Base-by-base conservation (phyloP, 768 basidiomycete species). In the Pleurotus eryngii region DNA sequence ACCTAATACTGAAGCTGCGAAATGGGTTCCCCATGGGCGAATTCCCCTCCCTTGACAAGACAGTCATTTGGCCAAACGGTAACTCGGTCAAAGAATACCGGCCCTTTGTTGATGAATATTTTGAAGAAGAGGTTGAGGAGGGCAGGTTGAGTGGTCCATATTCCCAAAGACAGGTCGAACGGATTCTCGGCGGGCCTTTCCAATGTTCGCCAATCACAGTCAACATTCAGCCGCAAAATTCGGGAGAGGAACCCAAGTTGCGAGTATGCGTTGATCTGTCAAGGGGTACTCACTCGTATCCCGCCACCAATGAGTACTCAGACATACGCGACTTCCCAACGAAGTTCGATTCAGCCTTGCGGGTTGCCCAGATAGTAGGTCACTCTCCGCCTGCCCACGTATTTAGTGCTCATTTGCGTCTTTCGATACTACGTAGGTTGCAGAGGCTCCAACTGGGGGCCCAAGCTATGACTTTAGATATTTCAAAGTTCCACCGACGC, bases 151-250 rank as follows among this genome's bases (percentile, higher is more conserved):
- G 46, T 15, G 66, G 69, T 26, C 69, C 68, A 6, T 68, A 63
- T 47, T 54, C 67, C 1, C 53, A 45, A 4, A 46, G 48, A 0
- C 61, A 68, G 18, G 42, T 63, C 0, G 66, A 70, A 20, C 11
- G 7, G 4, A 62, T 72, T n/a, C 50, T 74, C 2, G 20, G 57
- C 1, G 69, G 72, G 3, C 66, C 67, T 9, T 74, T 72, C 54
- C 61, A 65, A 24, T 64, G 61, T 5, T 67, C 70, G 0, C 71
- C 72, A 1, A 60, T 72, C 18, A 61, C 64, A 20, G 58, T 68
- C 18, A 11, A 53, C 0, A 60, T 54, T 5, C 37, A 58, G 17
- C 6, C 27, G 4, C 64, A 67, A 45, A 61, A 40, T 14, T 8
- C 30, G 8, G 64, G 49, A 6, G 18, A 45, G 8, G 58, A 59